These are phyloP conservation scores for Ogataea henricii DNA, from an alignment of 805 yeast species.

Conservation along the genomic window DNA sequence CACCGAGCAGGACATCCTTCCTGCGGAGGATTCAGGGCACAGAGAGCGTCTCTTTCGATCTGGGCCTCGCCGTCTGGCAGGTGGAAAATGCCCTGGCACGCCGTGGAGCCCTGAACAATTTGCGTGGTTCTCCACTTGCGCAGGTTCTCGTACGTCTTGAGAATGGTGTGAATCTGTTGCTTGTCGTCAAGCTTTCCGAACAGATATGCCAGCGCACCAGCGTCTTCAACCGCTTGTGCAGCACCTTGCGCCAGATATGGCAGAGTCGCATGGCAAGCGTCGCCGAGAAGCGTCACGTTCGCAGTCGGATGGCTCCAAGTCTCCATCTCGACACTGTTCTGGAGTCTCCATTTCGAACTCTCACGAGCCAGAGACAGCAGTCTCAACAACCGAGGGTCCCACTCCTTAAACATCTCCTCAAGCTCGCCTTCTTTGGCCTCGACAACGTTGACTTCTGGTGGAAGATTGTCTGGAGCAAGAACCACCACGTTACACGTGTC, in stretches of 20 bases:
- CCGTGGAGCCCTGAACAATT: conserved; percentile 17
- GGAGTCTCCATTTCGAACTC: conserved; percentile 19
- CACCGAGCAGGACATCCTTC: conserved; percentile 20
- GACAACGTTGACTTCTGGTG: conserved; percentile 13
- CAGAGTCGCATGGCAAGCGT: conserved; percentile 22
- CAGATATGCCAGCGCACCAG: conserved; percentile 18
- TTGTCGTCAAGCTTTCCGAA: conserved; percentile 16
- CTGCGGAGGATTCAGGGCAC: conserved; percentile 16
- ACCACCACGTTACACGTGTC: conserved; percentile 22
- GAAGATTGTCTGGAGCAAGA: conserved; percentile 19
- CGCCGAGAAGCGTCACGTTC: conserved; percentile 19
- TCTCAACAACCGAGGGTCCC: conserved; percentile 17
- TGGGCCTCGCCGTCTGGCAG: conserved; percentile 18
- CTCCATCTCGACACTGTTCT: conserved; percentile 15
- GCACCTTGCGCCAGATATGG: conserved; percentile 24
- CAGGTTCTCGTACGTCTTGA: conserved; percentile 13
- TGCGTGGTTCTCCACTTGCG: conserved; percentile 18
- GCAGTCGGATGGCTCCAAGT: conserved; percentile 16
- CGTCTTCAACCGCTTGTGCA: conserved; percentile 24
- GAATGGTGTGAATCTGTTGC: conserved; percentile 10
- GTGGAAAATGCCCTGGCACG: conserved; percentile 21
- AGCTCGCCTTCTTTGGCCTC: conserved; percentile 15
- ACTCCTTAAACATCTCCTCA: conserved; percentile 13
- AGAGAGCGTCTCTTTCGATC: conserved; percentile 12
- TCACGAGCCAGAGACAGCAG: conserved; percentile 12